A percentile compares a stretch with the other conserved stretches of the same genome.
Evolutionary conservation across 441 rosid species (phyloP).

Genomic region (Erysimum pusillum): DNA sequence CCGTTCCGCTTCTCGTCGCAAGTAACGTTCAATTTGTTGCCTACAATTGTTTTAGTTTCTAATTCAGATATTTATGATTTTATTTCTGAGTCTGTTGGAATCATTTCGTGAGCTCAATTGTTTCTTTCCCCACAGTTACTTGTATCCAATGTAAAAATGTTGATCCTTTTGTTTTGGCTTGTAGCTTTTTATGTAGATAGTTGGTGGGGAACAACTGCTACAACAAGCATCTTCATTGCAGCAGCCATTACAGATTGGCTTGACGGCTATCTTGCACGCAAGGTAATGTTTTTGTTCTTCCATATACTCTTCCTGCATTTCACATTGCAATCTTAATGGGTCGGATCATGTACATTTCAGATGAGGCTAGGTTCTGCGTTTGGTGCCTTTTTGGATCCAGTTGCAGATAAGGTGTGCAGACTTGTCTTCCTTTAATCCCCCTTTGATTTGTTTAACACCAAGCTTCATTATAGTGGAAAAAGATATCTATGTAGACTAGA

Average conservation of each 20-base stretch:
- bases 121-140: too few relatives aligned
- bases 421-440: not conserved
- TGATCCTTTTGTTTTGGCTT: conserved; percentile 25
- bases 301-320: not conserved
- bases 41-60: conserved; percentile 18
- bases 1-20: conserved; percentile 82
- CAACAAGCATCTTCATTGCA: conserved; percentile 85
- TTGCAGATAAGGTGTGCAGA: conserved; percentile 84
- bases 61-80: not conserved
- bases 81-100: not conserved
- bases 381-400: conserved; percentile 99
- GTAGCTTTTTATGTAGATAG: conserved; percentile 84
- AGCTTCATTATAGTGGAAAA: not conserved
- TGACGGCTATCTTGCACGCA: conserved; percentile 92
- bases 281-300: conserved; percentile 53
- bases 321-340: conserved; percentile 11
- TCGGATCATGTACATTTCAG: conserved; percentile 55
- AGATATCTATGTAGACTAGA: not conserved
- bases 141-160: not conserved
- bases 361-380: conserved; percentile 82
- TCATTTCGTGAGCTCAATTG: conserved; percentile 7
- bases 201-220: conserved; percentile 89
- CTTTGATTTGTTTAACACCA: not conserved
- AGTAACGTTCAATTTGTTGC: conserved; percentile 54
- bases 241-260: conserved; percentile 99